Base-by-base conservation (phyloP, 1,284 basidiomycete genomes). In the Papiliotrema nemorosa region DNA sequence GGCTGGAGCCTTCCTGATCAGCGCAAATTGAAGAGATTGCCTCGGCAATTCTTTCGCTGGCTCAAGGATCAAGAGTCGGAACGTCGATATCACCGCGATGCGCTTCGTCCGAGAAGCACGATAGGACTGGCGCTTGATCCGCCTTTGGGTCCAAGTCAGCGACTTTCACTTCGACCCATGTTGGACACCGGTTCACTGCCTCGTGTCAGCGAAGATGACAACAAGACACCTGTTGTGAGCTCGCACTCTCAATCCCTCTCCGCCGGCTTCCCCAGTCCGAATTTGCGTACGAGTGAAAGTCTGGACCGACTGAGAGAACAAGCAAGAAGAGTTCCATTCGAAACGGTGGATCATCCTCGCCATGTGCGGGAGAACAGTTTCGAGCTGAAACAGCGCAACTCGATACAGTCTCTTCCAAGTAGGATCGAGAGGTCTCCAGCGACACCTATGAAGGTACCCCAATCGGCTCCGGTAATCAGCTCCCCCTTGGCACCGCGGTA, bases 11-110 rank as follows among this genome's bases (percentile, higher is more conserved):
- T 64, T 16, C 63, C 66, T 5, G 42, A 47, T 2, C 20, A 48
- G 9, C 29, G 42, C 20, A 60, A 59, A 21, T 38, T 69, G 7
- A 53, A 58, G 2, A 53, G 59, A 20, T 48, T 76, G 9, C 73
- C 74, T 1, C 54, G 58, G 12, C 67, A 67, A 43, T 76, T 76
- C 53, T 63, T 76, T 37, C 16, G 50, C 1, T 76, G 73, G 72
- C 53, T 75, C 14, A 68, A 66, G 44, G 55, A 54, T 18, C 46
- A 55, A 36, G 66, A 74, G 50, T 60, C 58, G 36, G 60, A 62
- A 38, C 21, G 52, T 12, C 40, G 53, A 18, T 31, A 53, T 9
- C 46, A 52, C 7, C 45, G 56, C 14, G 55, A 63, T 37, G 36
- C 44, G 21, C 36, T 50, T 14, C 41, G 49, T 4, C 44, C 46